Conservation (phyloP, 352 stramenopile species). For the Plasmopara muralis region DNA sequence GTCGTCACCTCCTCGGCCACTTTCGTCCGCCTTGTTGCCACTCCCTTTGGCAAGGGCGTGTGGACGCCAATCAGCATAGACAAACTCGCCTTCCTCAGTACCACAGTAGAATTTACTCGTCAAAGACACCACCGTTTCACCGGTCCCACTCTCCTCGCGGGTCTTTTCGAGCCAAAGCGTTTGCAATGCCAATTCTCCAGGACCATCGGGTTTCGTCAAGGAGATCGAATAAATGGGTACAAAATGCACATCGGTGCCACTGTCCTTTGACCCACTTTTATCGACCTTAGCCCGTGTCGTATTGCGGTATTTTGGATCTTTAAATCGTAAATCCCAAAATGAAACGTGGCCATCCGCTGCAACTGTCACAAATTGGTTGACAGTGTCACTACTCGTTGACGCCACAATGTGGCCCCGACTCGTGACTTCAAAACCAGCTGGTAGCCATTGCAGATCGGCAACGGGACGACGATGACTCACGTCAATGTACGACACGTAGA, state of each 20-base stretch:
- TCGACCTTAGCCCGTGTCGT: conserved; percentile 58
- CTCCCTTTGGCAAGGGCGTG: conserved; percentile 37
- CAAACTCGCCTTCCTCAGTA: conserved; percentile 86
- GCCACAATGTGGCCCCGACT: conserved; percentile 78
- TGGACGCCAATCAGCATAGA: conserved; percentile 85
- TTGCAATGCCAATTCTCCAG: conserved; percentile 56
- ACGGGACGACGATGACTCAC: conserved; percentile 81
- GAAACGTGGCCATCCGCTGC: conserved; percentile 86
- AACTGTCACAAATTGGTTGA: conserved; percentile 91
- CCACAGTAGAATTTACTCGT: conserved; percentile 76
- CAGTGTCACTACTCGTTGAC: conserved; percentile 28
- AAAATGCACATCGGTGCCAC: conserved; percentile 62
- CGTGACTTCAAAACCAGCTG: conserved; percentile 80
- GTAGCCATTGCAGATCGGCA: conserved; percentile 85
- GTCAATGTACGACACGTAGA: conserved; percentile 85
- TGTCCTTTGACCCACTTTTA: conserved; percentile 53
- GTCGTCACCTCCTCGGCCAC: conserved; percentile 26
- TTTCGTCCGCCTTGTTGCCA: conserved; percentile 30
- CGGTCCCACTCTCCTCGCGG: conserved; percentile 39
- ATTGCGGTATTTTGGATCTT: conserved; percentile 75
- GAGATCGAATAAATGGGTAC: conserved; percentile 79
- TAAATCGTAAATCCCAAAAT: conserved; percentile 91
- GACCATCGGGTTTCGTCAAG: conserved; percentile 66
- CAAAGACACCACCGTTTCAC: conserved; percentile 12
- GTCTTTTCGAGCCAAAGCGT: conserved; percentile 61